Evolutionary conservation across 2,329 filamentous ascomycete species (phyloP).

Genomic region (Akanthomyces dipterigenus): DNA sequence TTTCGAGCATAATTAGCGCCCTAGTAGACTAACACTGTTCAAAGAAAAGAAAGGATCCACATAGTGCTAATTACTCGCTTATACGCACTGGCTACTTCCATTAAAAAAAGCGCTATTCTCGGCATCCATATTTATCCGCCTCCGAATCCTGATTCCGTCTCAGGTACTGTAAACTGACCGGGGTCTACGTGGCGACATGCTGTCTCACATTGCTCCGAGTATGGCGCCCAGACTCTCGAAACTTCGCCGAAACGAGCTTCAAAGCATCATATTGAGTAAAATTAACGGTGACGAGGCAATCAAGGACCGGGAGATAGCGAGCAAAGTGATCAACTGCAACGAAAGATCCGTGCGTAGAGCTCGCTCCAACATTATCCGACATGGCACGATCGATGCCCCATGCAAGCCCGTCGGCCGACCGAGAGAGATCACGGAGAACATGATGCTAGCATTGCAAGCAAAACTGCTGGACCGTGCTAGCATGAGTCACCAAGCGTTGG

Average conservation of each 20-base stretch:
- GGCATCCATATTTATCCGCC: background rate
- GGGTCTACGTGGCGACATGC: background rate
- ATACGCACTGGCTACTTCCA: background rate
- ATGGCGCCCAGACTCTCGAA: slow-evolving; percentile 15
- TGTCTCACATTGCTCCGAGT: slow-evolving; percentile 2
- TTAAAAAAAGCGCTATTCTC: background rate
- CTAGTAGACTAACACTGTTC: background rate
- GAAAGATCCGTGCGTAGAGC: background rate
- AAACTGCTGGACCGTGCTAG: slow-evolving; percentile 9
- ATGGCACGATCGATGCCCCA: slow-evolving; percentile 12
- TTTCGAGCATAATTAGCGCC: background rate
- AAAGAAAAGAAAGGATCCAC: background rate
- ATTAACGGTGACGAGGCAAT: background rate
- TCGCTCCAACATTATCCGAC: slow-evolving; percentile 10
- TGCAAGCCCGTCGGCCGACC: slow-evolving; percentile 10
- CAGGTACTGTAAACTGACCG: background rate
- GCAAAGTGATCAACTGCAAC: background rate
- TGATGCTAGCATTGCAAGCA: slow-evolving; percentile 12
- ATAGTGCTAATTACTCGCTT: background rate
- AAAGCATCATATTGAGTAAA: slow-evolving; percentile 5
- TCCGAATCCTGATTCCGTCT: background rate
- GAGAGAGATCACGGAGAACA: slow-evolving; percentile 16
- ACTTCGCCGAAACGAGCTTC: slow-evolving; percentile 6
- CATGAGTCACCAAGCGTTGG: slow-evolving; percentile 13
- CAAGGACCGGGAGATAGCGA: background rate